phyloP scores from a whole-genome alignment of 2,329 filamentous ascomycete genomes.

The Penicillium sp. region DNA sequence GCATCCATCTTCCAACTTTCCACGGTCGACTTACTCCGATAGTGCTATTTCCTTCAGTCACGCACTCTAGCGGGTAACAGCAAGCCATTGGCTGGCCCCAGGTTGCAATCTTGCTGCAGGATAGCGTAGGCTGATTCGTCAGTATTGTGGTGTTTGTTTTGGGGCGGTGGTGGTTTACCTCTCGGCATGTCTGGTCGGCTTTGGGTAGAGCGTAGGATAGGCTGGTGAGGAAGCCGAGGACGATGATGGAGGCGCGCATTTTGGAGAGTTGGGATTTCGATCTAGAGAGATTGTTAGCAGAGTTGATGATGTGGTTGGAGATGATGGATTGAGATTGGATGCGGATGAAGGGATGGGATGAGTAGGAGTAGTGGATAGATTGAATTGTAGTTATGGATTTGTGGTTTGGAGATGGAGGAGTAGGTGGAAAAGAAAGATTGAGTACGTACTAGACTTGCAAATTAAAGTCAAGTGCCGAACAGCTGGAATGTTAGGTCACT shows the following conservation, averaged over 20 bases:
- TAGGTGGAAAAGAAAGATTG: background rate
- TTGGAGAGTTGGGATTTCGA: background rate
- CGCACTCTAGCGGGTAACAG: background rate
- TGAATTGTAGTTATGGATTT: background rate
- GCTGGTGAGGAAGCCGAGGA: conserved; percentile 14
- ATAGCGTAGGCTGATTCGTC: background rate
- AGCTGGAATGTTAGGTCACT: conserved; percentile 11
- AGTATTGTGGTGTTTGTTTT: background rate
- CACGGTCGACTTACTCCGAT: background rate
- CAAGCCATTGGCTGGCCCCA: background rate
- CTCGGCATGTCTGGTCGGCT: conserved; percentile 6
- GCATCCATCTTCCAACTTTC: no score
- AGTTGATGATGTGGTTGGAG: background rate
- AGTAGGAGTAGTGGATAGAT: background rate
- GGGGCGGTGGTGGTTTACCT: background rate
- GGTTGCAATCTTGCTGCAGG: background rate
- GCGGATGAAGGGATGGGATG: background rate
- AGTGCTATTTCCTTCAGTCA: background rate
- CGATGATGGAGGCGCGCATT: conserved; percentile 15
- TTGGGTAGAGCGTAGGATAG: conserved; percentile 10
- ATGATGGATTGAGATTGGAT: background rate
- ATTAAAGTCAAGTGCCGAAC: background rate
- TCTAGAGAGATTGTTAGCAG: background rate
- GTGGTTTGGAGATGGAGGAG: background rate
- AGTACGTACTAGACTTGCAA: background rate